A percentile compares a stretch with the other conserved stretches of the same genome.
These are phyloP conservation scores for Phaeotremella skinneri DNA, from an alignment of 768 basidiomycete genomes.

Conservation along the genomic window DNA sequence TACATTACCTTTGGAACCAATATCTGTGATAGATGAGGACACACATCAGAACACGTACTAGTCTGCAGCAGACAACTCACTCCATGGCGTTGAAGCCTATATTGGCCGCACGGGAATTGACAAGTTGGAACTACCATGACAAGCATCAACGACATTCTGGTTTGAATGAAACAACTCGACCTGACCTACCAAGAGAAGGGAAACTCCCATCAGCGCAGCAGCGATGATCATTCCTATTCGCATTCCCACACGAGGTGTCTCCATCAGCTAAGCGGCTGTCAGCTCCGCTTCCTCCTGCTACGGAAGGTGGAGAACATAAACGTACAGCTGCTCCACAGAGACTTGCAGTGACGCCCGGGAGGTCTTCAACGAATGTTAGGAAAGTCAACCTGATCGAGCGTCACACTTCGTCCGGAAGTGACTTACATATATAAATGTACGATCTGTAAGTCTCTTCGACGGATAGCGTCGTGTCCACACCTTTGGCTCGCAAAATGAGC, in stretches of 20 bases:
- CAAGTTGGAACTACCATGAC: conserved; percentile 40
- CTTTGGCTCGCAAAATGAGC: conserved; percentile 44
- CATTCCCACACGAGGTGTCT: conserved; percentile 27
- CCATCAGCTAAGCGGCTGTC: conserved; percentile 25
- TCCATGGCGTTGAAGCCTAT: conserved; percentile 43
- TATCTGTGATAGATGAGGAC: conserved; percentile 14
- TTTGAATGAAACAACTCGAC: neutral
- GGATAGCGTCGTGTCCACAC: conserved; percentile 29
- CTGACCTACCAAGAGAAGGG: conserved; percentile 24
- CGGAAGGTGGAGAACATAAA: neutral
- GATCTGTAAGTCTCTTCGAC: conserved; percentile 45
- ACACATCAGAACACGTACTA: neutral
- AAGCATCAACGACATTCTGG: too few species aligned
- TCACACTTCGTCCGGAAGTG: neutral
- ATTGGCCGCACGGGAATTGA: conserved; percentile 26
- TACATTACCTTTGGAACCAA: conserved; percentile 36
- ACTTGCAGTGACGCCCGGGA: conserved; percentile 37
- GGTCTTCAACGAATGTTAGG: conserved; percentile 16
- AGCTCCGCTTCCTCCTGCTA: neutral
- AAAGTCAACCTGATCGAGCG: neutral
- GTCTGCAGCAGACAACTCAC: conserved; percentile 8
- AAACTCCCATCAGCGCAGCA: conserved; percentile 33
- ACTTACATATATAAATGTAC: conserved; percentile 43
- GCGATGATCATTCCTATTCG: conserved; percentile 35
- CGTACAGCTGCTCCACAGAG: conserved; percentile 22